Evolutionary conservation across 73 alveolate genomes (phyloP).

Genomic region (Paramecium pentaurelia): DNA sequence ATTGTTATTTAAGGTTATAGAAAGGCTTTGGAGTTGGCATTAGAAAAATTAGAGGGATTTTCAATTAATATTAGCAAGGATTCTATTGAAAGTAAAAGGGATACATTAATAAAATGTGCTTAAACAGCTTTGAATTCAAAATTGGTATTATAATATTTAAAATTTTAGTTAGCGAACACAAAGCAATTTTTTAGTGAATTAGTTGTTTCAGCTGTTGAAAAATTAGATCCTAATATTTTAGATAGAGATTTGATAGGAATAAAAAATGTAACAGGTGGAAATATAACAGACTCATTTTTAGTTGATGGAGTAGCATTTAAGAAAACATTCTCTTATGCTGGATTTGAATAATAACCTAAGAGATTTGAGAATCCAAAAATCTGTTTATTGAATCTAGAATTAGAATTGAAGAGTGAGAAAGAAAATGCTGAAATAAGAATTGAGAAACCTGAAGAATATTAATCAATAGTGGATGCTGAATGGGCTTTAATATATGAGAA

Average conservation of each 20-base stretch:
- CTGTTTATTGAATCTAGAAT: conserved; percentile 84
- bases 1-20: conserved; percentile 88
- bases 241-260: conserved; percentile 85
- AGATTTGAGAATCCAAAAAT: conserved; percentile 89
- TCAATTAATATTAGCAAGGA: conserved; percentile 74
- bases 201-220: conserved; percentile 93
- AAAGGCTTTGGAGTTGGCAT: conserved; percentile 72
- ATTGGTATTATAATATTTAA: neutral
- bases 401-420: conserved; percentile 95
- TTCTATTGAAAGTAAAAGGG: conserved; percentile 74
- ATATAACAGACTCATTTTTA: conserved; percentile 79
- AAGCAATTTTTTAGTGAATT: conserved; percentile 95
- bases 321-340: conserved; percentile 95
- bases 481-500: conserved; percentile 95
- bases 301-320: conserved; percentile 98
- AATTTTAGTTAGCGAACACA: conserved; percentile 68
- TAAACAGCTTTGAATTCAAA: conserved; percentile 84
- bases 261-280: conserved; percentile 92
- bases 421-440: conserved; percentile 94
- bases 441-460: conserved; percentile 91
- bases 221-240: conserved; percentile 82
- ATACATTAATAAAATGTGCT: conserved; percentile 85
- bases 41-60: conserved; percentile 74
- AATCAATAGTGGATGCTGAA: conserved; percentile 96
- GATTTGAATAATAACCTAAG: conserved; percentile 97